These are phyloP conservation scores for Yamadazyma epiphylla DNA, from an alignment of 1,139 yeast genomes.

Conservation along the genomic window DNA sequence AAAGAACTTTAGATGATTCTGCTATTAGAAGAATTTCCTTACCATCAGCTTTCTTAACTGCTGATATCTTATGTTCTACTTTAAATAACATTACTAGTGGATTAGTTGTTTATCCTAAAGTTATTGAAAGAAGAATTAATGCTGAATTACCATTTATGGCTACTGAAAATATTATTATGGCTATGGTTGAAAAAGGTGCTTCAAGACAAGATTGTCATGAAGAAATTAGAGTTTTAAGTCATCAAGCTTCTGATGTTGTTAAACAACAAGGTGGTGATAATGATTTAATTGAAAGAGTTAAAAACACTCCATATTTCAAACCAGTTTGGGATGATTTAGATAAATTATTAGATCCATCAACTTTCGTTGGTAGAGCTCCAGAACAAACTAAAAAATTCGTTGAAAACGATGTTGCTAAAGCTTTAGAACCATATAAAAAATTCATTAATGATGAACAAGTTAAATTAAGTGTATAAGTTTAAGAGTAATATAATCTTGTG, in stretches of 20 bases:
- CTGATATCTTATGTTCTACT: constrained; percentile 89
- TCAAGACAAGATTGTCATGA: constrained; percentile 99
- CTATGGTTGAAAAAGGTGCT: constrained; percentile 97
- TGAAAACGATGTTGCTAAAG: constrained; percentile 76
- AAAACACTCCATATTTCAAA: constrained; percentile 73
- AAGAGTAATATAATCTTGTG: too few species aligned
- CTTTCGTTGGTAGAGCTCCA: constrained; percentile 98
- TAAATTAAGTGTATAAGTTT: constrained; percentile 40
- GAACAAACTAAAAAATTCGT: constrained; percentile 95
- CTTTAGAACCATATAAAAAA: constrained; percentile 66
- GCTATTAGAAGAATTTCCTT: constrained; percentile 96
- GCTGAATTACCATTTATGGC: constrained; percentile 99
- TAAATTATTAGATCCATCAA: constrained; percentile 76
- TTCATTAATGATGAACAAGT: constrained; percentile 63
- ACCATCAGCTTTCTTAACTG: constrained; percentile 95
- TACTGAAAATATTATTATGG: constrained; percentile 98
- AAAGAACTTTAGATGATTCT: constrained; percentile 96
- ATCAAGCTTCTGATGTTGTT: constrained; percentile 95
- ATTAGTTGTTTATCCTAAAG: constrained; percentile 96
- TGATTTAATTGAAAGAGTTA: constrained; percentile 88
- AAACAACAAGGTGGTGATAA: constrained; percentile 99
- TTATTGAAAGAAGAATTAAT: constrained; percentile 91
- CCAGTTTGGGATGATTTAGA: constrained; percentile 89
- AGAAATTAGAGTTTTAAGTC: constrained; percentile 93
- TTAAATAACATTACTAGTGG: constrained; percentile 91